Evolutionary conservation across 2,329 filamentous ascomycete species (phyloP).

Genomic region (Balansia obtecta): DNA sequence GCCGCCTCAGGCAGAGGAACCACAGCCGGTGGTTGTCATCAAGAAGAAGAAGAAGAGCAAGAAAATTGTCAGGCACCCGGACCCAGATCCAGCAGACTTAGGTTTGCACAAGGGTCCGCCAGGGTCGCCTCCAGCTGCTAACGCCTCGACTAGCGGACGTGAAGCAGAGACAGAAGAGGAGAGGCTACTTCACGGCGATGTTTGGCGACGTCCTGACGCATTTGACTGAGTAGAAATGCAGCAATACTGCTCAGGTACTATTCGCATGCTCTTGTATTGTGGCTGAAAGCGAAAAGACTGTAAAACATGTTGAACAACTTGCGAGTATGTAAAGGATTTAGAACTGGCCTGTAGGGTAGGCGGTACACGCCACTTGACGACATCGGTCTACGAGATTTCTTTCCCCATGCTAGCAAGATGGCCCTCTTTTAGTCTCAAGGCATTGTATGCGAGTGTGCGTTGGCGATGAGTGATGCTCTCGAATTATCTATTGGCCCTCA

Average conservation of each 20-base stretch:
- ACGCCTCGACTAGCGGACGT: background rate
- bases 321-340: constrained; percentile 14
- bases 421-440: too few species aligned
- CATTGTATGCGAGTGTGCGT: too few species aligned
- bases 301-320: background rate
- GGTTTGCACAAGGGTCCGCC: constrained; percentile 14
- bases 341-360: too few species aligned
- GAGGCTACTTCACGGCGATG: background rate
- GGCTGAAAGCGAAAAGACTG: background rate
- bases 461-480: too few species aligned
- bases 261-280: background rate
- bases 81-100: constrained; percentile 18
- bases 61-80: constrained; percentile 21
- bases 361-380: too few species aligned
- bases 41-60: constrained; percentile 27
- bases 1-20: constrained; percentile 10
- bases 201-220: background rate
- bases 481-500: too few species aligned
- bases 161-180: constrained; percentile 10
- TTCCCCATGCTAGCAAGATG: too few species aligned
- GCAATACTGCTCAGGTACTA: too few species aligned
- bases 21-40: constrained; percentile 19
- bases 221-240: background rate
- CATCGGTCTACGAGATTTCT: too few species aligned
- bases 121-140: background rate